Base-by-base conservation (phyloP, 2,329 filamentous ascomycete genomes). In the Aspergillus latus region DNA sequence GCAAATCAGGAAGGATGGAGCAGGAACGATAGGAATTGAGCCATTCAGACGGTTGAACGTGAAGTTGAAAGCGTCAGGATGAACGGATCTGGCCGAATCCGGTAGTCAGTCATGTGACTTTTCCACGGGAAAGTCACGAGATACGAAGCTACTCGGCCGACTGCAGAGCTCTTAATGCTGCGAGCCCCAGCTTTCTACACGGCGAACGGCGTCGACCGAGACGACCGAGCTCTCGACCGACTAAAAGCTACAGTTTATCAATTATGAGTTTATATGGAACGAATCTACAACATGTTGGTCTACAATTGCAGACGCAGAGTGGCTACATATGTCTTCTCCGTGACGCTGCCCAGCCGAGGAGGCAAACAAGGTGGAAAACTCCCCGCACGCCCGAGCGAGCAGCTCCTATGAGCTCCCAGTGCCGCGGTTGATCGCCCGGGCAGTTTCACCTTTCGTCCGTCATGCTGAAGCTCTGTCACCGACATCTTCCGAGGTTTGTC, bases 341-440 rank as follows among this genome's bases (percentile, higher is more conserved):
- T 21, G 21, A 21, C 21, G 21, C 21, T 21, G 2, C 21, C 21
- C 21, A 21, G 37, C 45, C 37, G 32, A 53, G 32, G 45, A 10
- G 15, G 54, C 26, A 58, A 51, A 32, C 54, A 34, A 21, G 21
- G 21, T 21, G 21, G 21, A 37, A 45, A 59, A 54, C 53, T 57
- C 61, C 60, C 62, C 62, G 60, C 60, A 64, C 39, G 56, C 54
- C 62, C 62, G 62, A 62, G 55, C 26, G 29, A 32, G 26, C 43
- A 45, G 28, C 46, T 49, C 50, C 21, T 21, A 21, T 39, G 49
- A 57, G 43, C 49, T 54, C 51, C 53, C 39, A 56, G 59, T 56
- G 39, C 62, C 62, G 62, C 62, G 62, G 62, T 52, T 58, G 43
- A 32, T 49, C 42, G 37, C 6, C 29, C 29, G 40, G n/a, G 21